Conservation (phyloP, 805 yeast genomes). For the Metschnikowia amazonensis region DNA sequence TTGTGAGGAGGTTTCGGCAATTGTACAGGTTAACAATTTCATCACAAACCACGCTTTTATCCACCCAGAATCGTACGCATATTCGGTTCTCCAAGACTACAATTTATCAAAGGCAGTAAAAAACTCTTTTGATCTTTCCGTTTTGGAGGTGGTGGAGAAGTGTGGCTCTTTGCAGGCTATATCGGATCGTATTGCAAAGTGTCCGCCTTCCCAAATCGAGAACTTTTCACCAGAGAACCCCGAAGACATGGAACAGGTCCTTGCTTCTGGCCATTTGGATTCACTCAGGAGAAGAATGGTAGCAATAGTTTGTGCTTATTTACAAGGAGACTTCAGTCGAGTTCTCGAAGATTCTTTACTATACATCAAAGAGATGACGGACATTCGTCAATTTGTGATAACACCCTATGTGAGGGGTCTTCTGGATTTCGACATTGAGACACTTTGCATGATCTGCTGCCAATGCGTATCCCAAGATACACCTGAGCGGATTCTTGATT, state of each 20-base stretch:
- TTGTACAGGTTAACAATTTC: conserved; percentile 2
- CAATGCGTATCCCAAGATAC: conserved; percentile 4
- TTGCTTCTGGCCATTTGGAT: background rate
- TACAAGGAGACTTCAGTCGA: background rate
- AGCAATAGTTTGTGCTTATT: background rate
- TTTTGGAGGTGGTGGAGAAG: conserved; percentile 1
- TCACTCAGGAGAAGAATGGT: background rate
- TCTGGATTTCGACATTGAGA: conserved; percentile 14
- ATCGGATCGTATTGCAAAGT: background rate
- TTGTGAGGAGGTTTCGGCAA: background rate
- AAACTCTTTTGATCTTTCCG: background rate
- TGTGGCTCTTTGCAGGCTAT: conserved; percentile 2
- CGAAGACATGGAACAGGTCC: background rate
- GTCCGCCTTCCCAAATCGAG: background rate
- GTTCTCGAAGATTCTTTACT: conserved; percentile 1
- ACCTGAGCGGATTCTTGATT: conserved; percentile 4
- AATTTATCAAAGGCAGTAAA: background rate
- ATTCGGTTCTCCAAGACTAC: conserved; percentile 3
- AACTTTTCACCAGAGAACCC: background rate
- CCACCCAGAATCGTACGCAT: conserved; percentile 6
- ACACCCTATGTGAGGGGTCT: conserved; percentile 1
- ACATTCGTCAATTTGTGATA: background rate
- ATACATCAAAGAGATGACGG: conserved; percentile 4
- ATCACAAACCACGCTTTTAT: conserved; percentile 5
- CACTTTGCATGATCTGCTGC: conserved; percentile 10